Percentiles rank a stretch among this genome's conserved stretches.
Conservation (phyloP, 768 basidiomycete species). For the Cyathus striatus region DNA sequence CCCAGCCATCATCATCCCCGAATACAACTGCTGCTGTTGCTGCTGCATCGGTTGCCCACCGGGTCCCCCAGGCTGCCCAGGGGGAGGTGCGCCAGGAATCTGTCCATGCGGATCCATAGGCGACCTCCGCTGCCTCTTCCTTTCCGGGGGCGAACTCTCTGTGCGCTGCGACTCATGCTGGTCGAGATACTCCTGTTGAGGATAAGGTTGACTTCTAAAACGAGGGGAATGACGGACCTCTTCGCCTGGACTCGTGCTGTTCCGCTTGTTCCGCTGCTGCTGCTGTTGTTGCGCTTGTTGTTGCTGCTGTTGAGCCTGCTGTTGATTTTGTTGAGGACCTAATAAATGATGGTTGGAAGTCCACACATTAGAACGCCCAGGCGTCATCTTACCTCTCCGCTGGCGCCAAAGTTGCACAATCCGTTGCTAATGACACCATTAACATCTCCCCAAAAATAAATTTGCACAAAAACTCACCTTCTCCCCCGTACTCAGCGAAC, state of each 20-base stretch:
- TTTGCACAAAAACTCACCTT: constrained; percentile 44
- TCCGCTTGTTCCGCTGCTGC: constrained; percentile 39
- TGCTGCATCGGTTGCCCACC: constrained; percentile 8
- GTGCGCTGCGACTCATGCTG: constrained; percentile 47
- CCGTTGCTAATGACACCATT: constrained; percentile 6
- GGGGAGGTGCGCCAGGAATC: too few species aligned
- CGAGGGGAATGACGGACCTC: constrained; percentile 32
- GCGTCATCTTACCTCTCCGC: too few species aligned
- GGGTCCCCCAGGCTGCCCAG: too few species aligned
- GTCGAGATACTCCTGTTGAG: constrained; percentile 41
- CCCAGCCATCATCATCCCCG: constrained; percentile 10
- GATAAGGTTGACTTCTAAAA: constrained; percentile 3
- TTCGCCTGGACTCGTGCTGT: constrained; percentile 59
- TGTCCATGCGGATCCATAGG: constrained; percentile 33
- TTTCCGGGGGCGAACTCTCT: constrained; percentile 54
- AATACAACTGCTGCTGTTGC: constrained; percentile 33
- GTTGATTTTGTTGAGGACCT: constrained; percentile 24
- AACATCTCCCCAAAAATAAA: too few species aligned
- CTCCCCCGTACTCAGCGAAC: constrained; percentile 40
- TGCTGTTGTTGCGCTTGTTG: constrained; percentile 21
- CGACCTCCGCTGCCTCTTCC: constrained; percentile 48
- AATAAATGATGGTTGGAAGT: too few species aligned
- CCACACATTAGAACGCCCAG: too few species aligned
- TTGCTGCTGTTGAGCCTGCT: constrained; percentile 25
- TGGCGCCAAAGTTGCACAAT: too few species aligned